phyloP scores from a whole-genome alignment of 2,329 filamentous ascomycete genomes.

The Aurifilum marmelostoma region DNA sequence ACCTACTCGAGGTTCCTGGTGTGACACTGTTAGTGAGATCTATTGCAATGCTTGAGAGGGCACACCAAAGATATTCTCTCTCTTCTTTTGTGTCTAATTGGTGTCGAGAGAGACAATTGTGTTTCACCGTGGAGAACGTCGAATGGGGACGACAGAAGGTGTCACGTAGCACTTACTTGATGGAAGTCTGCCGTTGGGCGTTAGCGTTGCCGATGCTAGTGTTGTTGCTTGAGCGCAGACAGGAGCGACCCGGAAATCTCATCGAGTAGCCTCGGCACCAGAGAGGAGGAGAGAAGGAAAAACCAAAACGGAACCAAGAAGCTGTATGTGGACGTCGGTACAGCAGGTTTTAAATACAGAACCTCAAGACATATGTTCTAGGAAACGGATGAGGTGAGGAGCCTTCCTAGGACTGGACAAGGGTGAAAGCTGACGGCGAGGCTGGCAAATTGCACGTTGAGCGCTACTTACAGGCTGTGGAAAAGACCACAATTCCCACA shows the following conservation, averaged over 20 bases:
- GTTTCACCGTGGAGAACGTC: slow-evolving; percentile 8
- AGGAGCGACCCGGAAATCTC: slow-evolving; percentile 20
- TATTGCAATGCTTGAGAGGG: not conserved
- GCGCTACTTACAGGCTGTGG: slow-evolving; percentile 4
- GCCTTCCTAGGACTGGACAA: not conserved
- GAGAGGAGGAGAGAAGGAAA: not conserved
- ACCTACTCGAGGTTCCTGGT: slow-evolving; percentile 12
- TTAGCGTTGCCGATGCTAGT: slow-evolving; percentile 23
- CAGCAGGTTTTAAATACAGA: not conserved
- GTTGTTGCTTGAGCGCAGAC: slow-evolving; percentile 19
- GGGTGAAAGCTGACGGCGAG: slow-evolving; percentile 4
- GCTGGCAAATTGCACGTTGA: not conserved
- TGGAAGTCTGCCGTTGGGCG: slow-evolving; percentile 17
- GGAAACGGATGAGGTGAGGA: slow-evolving; percentile 17
- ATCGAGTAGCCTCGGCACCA: slow-evolving; percentile 23
- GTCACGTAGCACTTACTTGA: slow-evolving; percentile 14
- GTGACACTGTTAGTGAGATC: slow-evolving; percentile 2
- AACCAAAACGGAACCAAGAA: not conserved
- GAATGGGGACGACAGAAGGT: not conserved
- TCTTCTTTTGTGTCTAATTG: not conserved
- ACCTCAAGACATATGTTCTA: slow-evolving; percentile 10
- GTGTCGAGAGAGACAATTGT: not conserved
- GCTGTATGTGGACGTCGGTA: not conserved
- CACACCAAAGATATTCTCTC: not conserved
- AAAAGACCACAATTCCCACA: not conserved